A percentile compares a stretch with the other conserved stretches of the same genome.
These are phyloP conservation scores for Panaeolus cyanescens DNA, from an alignment of 768 basidiomycete species.

Conservation along the genomic window DNA sequence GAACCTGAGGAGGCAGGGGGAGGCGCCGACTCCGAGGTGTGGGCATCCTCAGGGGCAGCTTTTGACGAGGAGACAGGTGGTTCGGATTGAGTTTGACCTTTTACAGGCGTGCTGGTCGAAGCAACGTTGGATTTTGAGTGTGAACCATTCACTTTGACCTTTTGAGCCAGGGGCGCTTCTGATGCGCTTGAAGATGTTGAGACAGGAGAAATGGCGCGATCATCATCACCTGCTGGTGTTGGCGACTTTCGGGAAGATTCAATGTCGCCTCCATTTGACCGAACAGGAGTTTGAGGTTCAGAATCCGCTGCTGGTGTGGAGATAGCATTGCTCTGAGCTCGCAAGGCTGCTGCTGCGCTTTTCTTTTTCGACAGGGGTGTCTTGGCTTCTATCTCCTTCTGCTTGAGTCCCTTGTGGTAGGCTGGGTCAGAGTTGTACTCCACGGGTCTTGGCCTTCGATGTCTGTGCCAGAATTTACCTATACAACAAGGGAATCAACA, in stretches of 20 bases:
- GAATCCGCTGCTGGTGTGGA: conserved; percentile 41
- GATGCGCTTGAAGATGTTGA: conserved; percentile 74
- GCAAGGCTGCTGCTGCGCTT: conserved; percentile 52
- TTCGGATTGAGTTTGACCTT: not conserved
- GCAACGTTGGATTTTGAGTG: conserved; percentile 26
- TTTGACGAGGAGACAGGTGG: not conserved
- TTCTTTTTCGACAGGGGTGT: conserved; percentile 56
- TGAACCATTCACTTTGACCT: conserved; percentile 60
- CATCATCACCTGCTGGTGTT: conserved; percentile 43
- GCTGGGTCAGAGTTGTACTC: conserved; percentile 78
- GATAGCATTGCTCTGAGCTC: conserved; percentile 45
- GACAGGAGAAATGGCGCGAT: conserved; percentile 68
- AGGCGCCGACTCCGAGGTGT: conserved; percentile 13
- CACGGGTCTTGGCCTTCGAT: conserved; percentile 78
- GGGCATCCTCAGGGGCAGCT: conserved; percentile 7
- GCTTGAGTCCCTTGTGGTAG: conserved; percentile 58
- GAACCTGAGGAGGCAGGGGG: conserved; percentile 13
- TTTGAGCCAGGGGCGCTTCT: conserved; percentile 73
- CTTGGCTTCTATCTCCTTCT: conserved; percentile 54
- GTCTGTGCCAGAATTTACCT: conserved; percentile 93
- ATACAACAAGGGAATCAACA: conserved; percentile 10
- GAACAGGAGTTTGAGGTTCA: conserved; percentile 57
- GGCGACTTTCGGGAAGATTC: conserved; percentile 14
- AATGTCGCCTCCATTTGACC: conserved; percentile 32
- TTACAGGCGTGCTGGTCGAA: conserved; percentile 3